Conservation (phyloP, 768 basidiomycete genomes). For the Cytidiella melzeri region DNA sequence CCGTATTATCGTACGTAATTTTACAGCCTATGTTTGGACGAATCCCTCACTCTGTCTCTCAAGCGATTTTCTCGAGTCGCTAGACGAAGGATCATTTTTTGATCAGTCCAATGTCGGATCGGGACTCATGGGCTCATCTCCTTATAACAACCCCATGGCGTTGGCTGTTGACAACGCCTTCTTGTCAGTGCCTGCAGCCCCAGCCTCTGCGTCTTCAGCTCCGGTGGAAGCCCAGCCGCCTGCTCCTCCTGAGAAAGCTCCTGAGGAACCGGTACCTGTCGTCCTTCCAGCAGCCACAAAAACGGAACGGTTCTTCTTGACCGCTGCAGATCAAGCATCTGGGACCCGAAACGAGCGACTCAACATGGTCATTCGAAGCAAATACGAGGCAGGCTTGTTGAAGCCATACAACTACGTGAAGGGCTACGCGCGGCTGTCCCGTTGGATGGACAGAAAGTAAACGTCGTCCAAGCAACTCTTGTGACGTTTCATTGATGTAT, state of each 20-base stretch:
- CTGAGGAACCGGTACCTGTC: slow-evolving; percentile 38
- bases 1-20: slow-evolving; percentile 62
- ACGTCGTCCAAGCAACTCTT: slow-evolving; percentile 18
- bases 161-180: slow-evolving; percentile 21
- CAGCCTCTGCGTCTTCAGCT: slow-evolving; percentile 15
- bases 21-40: not conserved
- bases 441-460: slow-evolving; percentile 95
- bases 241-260: slow-evolving; percentile 22
- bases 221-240: slow-evolving; percentile 15
- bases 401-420: slow-evolving; percentile 97
- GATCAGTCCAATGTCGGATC: slow-evolving; percentile 49
- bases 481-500: not conserved
- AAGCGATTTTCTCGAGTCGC: slow-evolving; percentile 84
- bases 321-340: slow-evolving; percentile 90
- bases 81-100: slow-evolving; percentile 82
- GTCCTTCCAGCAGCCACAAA: slow-evolving; percentile 71
- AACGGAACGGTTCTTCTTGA: slow-evolving; percentile 85
- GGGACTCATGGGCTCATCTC: slow-evolving; percentile 35
- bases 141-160: slow-evolving; percentile 18
- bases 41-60: not conserved
- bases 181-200: slow-evolving; percentile 18
- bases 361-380: slow-evolving; percentile 87
- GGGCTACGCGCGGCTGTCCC: slow-evolving; percentile 83
- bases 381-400: slow-evolving; percentile 92
- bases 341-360: slow-evolving; percentile 88